Base-by-base conservation (phyloP, 257 asterid genomes). In the Primulina huaijiensis region DNA sequence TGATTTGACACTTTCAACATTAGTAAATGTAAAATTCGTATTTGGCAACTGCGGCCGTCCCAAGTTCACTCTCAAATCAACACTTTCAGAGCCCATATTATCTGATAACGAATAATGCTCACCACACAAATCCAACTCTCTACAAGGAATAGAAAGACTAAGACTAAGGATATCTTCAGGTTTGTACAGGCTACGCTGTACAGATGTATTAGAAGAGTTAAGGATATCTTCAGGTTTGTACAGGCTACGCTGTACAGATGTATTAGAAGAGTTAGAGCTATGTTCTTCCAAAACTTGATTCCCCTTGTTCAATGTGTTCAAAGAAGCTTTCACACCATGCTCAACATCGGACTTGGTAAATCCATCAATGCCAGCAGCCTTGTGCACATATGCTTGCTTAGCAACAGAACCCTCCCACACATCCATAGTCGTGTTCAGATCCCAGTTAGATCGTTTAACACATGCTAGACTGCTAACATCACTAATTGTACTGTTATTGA, bases 401-500 rank as follows among this genome's bases (percentile, higher is more conserved):
- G 31, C 20, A 35, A 62, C 64, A 73, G 96, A 82, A 67, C 86
- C 79, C 75, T 84, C 96, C 98, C 98, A 92, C 12, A 80, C 86
- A 81, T 92, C 98, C 96, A 92, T 89, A 21, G 87, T 82, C 16
- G 89, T 90, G 74, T 92, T 92, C 83, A 92, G 75, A 82, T 92
- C 97, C 98, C 98, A 92, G 72, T 81, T 85, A 31, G 92, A 85
- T 75, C 97, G 73, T 73, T 86, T 79, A 71, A 89, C 61, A 69
- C 60, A 58, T 7, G 53, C 77, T 29, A n/a, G 74, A 72, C 61
- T 69, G 74, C 74, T 73, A 68, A 20, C 75, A 23, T 65, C 64
- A 38, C 73, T 74, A 10, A 52, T 33, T 37, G 52, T 72, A 69
- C 71, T 63, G 68, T 68, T 79, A 38, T 56, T 79, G 64, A 65